Evolutionary conservation across 495 filamentous ascomycete genomes (phyloP), one percentile per base, ranked within the genome.

Genomic region (Poronia punctata): DNA sequence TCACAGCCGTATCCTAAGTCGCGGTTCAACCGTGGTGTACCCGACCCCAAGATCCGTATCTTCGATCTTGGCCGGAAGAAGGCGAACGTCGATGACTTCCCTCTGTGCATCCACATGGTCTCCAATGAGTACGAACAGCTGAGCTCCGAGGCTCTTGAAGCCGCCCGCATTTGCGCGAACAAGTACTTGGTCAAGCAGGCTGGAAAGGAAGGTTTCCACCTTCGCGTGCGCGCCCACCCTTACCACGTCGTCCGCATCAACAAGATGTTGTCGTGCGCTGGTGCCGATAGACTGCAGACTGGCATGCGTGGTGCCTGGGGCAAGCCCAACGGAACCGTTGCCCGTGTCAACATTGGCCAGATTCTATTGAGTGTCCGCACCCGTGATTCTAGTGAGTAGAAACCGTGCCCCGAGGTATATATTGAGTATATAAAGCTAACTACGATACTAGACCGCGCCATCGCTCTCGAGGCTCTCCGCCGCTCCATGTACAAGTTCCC

Each of bases 231-330:
- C 66, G 90, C 87, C 59, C 92, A 97, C 79, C 92, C 92, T 48
- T 95, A 85, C 88, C 92, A 98, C 75, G 90, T 97, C 71, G 79
- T 96, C 76, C 92, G 92, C 70, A 98, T 98, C 87, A 98, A 98
- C 86, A 98, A 98, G 80, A 97, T 98, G 92, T 86, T 98, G 83
- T 96, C 90, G 50, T 97, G 92, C 68, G 92, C 92, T 58, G 92
- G 92, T 72, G 92, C 92, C 80, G 92, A 98, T 96, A 82, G 92
- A 79, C 80, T 98, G 61, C 92, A 98, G 70, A 97, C 92, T 49
- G 92, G 92, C 72, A 98, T 98, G 92, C 92, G 92, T 82, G 92
- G 92, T 80, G 92, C 92, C 50, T 98, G 86, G 79, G 92, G 92
- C 66, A 98, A 98, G 81, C 90, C 92, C 68, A 88, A 96, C 75